Evolutionary conservation across 768 basidiomycete species (phyloP).

Genomic region (Naganishia kalamii): DNA sequence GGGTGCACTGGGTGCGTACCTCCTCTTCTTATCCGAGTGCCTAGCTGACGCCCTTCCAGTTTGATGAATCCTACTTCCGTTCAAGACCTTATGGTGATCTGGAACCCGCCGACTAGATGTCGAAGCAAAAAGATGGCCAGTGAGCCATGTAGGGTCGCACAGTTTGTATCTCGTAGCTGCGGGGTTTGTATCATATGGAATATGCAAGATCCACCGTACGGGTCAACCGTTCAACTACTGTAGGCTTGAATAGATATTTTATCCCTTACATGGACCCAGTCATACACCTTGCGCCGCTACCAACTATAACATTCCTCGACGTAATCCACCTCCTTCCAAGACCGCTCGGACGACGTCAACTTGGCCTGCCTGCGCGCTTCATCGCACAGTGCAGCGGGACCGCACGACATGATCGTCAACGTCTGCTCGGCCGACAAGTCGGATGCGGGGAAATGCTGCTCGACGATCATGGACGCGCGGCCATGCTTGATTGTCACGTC

Average conservation of each 20-base stretch:
- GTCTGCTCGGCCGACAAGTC: neutral
- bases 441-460: neutral
- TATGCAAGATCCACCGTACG: constrained; percentile 16
- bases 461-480: neutral
- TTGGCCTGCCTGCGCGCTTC: neutral
- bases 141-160: neutral
- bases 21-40: neutral
- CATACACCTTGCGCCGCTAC: no score
- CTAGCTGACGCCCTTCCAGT: constrained; percentile 43
- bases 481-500: neutral
- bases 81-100: constrained; percentile 85
- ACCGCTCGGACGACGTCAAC: no score
- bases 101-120: constrained; percentile 59
- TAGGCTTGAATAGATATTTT: no score
- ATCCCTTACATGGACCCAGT: no score
- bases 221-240: no score
- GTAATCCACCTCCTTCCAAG: neutral
- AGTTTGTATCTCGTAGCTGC: constrained; percentile 13
- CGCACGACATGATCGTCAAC: constrained; percentile 1
- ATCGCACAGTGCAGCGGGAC: constrained; percentile 1
- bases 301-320: constrained; percentile 11
- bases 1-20: constrained; percentile 45
- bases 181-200: constrained; percentile 19
- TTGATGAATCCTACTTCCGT: constrained; percentile 89
- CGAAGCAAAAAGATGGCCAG: neutral